phyloP scores from a whole-genome alignment of 2,329 filamentous ascomycete genomes.

The Penicillium nordicum region DNA sequence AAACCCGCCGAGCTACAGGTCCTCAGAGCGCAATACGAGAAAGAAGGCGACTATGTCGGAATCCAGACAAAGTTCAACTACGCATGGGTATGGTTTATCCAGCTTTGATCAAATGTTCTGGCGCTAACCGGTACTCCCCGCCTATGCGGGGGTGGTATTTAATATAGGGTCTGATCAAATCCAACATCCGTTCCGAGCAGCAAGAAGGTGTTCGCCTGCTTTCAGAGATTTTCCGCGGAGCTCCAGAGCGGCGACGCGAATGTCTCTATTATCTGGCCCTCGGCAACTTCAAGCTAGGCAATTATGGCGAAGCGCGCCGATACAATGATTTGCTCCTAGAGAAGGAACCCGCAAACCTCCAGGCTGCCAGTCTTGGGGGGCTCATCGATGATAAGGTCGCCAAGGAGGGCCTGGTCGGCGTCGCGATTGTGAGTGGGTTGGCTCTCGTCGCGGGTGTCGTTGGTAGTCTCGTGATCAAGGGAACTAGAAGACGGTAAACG shows the following conservation, averaged over 20 bases:
- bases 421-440: constrained; percentile 90
- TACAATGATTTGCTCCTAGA: constrained; percentile 93
- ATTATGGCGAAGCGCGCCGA: constrained; percentile 88
- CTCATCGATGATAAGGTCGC: constrained; percentile 96
- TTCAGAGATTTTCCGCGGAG: constrained; percentile 92
- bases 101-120: neutral
- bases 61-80: constrained; percentile 99
- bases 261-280: constrained; percentile 97
- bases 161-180: constrained; percentile 86
- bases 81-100: constrained; percentile 71
- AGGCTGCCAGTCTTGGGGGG: constrained; percentile 78
- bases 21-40: constrained; percentile 89
- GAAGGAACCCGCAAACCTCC: constrained; percentile 85
- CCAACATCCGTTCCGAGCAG: constrained; percentile 75
- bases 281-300: constrained; percentile 96
- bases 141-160: constrained; percentile 6
- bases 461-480: constrained; percentile 79
- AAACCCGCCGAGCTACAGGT: constrained; percentile 91
- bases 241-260: constrained; percentile 89
- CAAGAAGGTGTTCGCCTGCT: constrained; percentile 91
- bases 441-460: constrained; percentile 91
- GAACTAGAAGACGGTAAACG: constrained; percentile 59
- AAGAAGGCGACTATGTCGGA: constrained; percentile 94
- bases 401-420: constrained; percentile 88
- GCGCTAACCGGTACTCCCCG: constrained; percentile 10